These are phyloP conservation scores for Avicennia marina DNA, from an alignment of 257 asterid genomes.

Conservation along the genomic window DNA sequence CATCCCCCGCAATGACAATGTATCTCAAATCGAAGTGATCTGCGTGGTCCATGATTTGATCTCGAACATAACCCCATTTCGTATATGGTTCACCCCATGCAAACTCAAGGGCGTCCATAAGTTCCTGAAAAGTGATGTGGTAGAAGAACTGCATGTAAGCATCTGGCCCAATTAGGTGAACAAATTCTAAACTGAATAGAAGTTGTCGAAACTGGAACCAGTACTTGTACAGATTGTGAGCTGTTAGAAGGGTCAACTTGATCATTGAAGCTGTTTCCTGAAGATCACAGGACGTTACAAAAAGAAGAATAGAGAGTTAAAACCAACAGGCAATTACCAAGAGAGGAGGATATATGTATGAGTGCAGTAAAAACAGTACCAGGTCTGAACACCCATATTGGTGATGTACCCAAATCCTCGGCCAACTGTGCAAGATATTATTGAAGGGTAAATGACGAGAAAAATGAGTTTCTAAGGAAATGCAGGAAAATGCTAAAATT, in stretches of 20 bases:
- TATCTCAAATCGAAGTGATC: too few species aligned
- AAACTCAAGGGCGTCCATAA: too few species aligned
- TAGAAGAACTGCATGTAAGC: background rate
- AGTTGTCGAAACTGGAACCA: background rate
- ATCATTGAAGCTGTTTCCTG: conserved; percentile 93
- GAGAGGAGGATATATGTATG: conserved; percentile 1
- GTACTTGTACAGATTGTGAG: conserved; percentile 72
- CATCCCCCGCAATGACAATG: too few species aligned
- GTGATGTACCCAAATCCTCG: conserved; percentile 83
- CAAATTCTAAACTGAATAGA: background rate
- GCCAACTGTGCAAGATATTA: conserved; percentile 62
- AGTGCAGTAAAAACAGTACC: conserved; percentile 56
- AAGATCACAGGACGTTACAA: conserved; percentile 10
- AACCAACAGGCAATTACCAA: background rate
- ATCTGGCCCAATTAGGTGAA: background rate
- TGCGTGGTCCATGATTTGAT: too few species aligned
- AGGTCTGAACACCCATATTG: conserved; percentile 94
- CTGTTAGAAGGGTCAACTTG: conserved; percentile 68
- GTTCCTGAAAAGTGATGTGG: too few species aligned
- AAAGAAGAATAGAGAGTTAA: conserved; percentile 4
- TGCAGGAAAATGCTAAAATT: conserved; percentile 1
- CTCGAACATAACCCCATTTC: too few species aligned
- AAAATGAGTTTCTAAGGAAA: background rate
- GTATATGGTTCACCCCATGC: too few species aligned
- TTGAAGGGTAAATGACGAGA: background rate